phyloP scores from a whole-genome alignment of 2,329 filamentous ascomycete species.

The Ophiostoma sp. region DNA sequence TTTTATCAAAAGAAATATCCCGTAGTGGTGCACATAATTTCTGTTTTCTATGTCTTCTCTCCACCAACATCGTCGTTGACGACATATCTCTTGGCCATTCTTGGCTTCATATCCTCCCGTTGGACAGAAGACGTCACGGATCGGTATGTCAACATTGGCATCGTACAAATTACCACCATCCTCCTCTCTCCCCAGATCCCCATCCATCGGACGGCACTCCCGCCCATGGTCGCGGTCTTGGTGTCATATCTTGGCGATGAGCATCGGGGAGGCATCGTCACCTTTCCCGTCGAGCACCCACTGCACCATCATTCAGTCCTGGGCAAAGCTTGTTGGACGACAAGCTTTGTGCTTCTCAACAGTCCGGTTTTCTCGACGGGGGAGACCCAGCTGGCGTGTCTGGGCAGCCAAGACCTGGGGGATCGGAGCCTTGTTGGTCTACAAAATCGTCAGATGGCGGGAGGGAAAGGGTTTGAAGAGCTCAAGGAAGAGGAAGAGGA shows the following conservation, averaged over 20 bases:
- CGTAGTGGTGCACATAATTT: background rate
- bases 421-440: too few species aligned
- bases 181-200: background rate
- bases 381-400: background rate
- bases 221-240: background rate
- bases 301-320: background rate
- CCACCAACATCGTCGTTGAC: background rate
- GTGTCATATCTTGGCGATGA: background rate
- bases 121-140: background rate
- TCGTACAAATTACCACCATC: background rate
- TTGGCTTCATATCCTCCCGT: conserved; percentile 2
- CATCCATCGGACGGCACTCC: background rate
- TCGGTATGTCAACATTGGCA: background rate
- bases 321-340: background rate
- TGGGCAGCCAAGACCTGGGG: conserved; percentile 5
- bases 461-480: conserved; percentile 1
- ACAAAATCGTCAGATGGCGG: background rate
- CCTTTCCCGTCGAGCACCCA: background rate
- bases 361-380: background rate
- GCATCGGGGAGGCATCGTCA: background rate
- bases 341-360: background rate
- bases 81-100: background rate
- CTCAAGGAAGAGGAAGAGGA: background rate
- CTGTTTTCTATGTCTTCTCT: background rate
- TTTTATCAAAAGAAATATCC: background rate